A percentile compares a stretch with the other conserved stretches of the same genome.
These are phyloP conservation scores for Populus deltoides DNA, from an alignment of 345 rosid species.

Conservation along the genomic window DNA sequence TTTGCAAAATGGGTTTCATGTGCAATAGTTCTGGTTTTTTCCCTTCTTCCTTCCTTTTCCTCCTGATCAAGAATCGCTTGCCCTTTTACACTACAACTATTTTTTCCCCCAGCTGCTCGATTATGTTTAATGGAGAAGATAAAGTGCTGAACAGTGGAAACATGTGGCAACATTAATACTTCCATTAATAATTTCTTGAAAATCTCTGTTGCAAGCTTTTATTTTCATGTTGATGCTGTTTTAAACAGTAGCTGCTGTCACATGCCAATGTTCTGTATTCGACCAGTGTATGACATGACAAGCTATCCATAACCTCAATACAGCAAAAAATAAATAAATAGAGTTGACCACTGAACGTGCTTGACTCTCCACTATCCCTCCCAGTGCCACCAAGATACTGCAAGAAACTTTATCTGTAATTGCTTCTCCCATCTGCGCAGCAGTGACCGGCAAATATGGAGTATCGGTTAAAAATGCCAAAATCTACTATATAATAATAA, in stretches of 20 bases:
- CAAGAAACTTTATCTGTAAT: no score
- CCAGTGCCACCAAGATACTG: not conserved
- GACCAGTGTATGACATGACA: not conserved
- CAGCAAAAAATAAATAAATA: not conserved
- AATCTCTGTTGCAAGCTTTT: not conserved
- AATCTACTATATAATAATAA: not conserved
- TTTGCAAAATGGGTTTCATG: not conserved
- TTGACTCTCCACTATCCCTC: not conserved
- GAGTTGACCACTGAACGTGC: not conserved
- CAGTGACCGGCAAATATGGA: not conserved
- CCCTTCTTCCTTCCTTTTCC: not conserved
- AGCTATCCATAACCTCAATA: not conserved
- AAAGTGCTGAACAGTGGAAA: not conserved
- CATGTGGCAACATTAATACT: no score
- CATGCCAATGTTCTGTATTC: not conserved
- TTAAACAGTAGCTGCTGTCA: not conserved
- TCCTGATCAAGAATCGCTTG: not conserved
- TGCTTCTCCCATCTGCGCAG: no score
- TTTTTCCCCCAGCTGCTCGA: not conserved
- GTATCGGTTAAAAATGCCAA: not conserved
- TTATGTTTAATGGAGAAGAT: not conserved
- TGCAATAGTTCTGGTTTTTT: no score
- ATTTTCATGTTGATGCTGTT: not conserved
- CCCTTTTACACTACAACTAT: not conserved
- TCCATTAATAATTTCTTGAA: not conserved